A percentile compares a stretch with the other conserved stretches of the same genome.
These are phyloP conservation scores for Rhizophagus prolifer DNA, from an alignment of 192 early-diverging fungal genomes.

Conservation along the genomic window DNA sequence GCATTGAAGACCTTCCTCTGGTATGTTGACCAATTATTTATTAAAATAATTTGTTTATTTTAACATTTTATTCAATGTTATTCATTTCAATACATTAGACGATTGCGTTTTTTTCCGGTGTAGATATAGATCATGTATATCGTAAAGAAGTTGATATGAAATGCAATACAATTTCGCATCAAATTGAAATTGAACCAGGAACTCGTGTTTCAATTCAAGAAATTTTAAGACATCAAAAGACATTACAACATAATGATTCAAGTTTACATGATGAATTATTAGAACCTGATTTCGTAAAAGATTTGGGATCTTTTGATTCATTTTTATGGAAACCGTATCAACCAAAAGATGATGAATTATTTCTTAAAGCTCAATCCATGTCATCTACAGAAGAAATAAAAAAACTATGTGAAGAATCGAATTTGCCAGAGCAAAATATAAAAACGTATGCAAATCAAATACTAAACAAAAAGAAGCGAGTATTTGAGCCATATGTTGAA, in stretches of 20 bases:
- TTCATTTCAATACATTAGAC: conserved; percentile 40
- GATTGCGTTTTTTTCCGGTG: conserved; percentile 90
- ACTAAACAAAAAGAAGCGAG: neutral
- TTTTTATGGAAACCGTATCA: neutral
- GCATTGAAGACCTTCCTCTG: conserved; percentile 85
- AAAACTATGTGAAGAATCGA: conserved; percentile 8
- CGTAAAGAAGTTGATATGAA: conserved; percentile 90
- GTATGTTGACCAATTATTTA: conserved; percentile 37
- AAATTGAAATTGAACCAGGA: conserved; percentile 54
- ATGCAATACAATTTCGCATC: conserved; percentile 84
- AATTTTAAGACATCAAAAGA: conserved; percentile 26
- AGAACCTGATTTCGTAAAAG: neutral
- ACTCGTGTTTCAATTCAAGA: conserved; percentile 41
- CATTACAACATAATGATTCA: neutral
- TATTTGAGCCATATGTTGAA: neutral
- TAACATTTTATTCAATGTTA: neutral
- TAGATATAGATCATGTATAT: conserved; percentile 90
- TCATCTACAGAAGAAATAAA: conserved; percentile 34
- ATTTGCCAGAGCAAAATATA: neutral
- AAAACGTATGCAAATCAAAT: neutral
- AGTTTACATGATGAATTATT: neutral
- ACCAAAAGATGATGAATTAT: neutral
- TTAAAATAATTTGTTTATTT: neutral
- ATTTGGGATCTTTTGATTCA: neutral
- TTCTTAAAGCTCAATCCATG: conserved; percentile 35